phyloP scores from a whole-genome alignment of 768 basidiomycete species.

The Psilocybe cyanescens region DNA sequence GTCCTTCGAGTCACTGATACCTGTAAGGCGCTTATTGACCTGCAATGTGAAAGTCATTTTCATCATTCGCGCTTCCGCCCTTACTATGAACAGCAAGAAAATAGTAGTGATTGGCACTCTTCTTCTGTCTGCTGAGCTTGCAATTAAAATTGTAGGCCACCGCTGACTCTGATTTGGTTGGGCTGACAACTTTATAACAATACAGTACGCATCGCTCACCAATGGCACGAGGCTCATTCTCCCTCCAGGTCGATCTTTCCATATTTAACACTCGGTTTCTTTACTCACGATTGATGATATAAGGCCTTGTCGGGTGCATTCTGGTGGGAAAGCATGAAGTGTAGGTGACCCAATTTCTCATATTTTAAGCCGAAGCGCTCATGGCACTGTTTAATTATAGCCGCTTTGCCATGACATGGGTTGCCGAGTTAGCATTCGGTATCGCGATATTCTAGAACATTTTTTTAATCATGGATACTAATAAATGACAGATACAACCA shows the following conservation, averaged over 20 bases:
- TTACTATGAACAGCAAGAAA: neutral
- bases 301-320: conserved; percentile 2
- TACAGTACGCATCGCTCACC: neutral
- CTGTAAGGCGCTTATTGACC: neutral
- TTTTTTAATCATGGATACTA: neutral
- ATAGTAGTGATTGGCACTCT: neutral
- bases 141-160: conserved; percentile 5
- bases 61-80: conserved; percentile 5
- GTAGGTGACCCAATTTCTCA: neutral
- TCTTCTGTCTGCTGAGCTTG: conserved; percentile 1
- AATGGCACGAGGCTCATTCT: conserved; percentile 1
- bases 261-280: no score
- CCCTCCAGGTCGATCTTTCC: neutral
- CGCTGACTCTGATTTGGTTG: neutral
- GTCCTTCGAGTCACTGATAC: neutral
- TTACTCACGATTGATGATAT: no score
- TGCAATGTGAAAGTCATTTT: conserved; percentile 4
- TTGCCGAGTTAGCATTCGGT: conserved; percentile 13
- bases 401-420: conserved; percentile 10
- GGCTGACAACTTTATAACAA: neutral
- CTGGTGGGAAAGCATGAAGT: conserved; percentile 1
- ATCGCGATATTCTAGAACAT: neutral
- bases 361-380: neutral
- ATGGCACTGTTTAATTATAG: neutral
- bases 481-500: neutral